Evolutionary conservation across 2,329 filamentous ascomycete species (phyloP).

Genomic region (Sclerotiophoma versabilis): DNA sequence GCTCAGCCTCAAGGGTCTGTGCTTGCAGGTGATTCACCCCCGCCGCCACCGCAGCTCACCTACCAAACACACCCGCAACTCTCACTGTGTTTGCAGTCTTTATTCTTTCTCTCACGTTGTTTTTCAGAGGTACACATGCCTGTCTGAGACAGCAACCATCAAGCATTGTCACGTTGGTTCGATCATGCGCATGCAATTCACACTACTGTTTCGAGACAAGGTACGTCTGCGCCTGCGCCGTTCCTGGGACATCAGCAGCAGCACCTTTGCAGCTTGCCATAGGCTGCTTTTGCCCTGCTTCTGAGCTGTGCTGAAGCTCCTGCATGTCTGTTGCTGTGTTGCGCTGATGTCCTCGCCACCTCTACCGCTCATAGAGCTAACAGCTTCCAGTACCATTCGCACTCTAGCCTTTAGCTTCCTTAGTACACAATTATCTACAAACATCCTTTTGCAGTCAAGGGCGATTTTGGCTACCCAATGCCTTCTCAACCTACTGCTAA

Average conservation of each 20-base stretch:
- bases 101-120: slow-evolving; percentile 9
- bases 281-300: background rate
- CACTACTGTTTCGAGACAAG: slow-evolving; percentile 39
- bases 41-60: slow-evolving; percentile 19
- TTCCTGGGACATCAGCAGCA: slow-evolving; percentile 8
- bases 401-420: slow-evolving; percentile 22
- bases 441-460: background rate
- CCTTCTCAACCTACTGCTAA: slow-evolving; percentile 45
- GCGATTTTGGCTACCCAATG: slow-evolving; percentile 28
- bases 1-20: no score
- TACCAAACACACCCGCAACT: slow-evolving; percentile 6
- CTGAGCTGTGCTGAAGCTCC: background rate
- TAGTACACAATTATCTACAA: slow-evolving; percentile 3
- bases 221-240: slow-evolving; percentile 27
- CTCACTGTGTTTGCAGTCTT: background rate
- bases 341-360: slow-evolving; percentile 6
- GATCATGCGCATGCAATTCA: slow-evolving; percentile 42
- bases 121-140: slow-evolving; percentile 15
- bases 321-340: background rate
- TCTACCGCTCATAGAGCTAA: slow-evolving; percentile 19
- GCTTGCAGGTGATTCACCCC: no score
- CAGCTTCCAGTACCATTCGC: slow-evolving; percentile 20
- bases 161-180: slow-evolving; percentile 21
- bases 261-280: background rate
- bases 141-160: slow-evolving; percentile 16